Base-by-base conservation (phyloP, 2,329 filamentous ascomycete genomes). In the Fusarium transvaalense region DNA sequence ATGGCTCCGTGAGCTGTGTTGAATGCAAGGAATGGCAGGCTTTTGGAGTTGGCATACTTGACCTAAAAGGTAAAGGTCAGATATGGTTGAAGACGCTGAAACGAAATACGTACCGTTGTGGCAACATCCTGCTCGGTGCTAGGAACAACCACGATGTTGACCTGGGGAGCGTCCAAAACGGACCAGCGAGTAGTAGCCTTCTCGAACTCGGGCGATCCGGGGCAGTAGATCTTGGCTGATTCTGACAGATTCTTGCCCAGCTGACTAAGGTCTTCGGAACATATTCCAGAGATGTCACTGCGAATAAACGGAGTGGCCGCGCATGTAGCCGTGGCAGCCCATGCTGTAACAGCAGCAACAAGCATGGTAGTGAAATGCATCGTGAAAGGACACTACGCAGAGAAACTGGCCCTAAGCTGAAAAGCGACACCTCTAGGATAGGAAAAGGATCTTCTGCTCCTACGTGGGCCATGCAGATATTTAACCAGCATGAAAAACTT, bases 1-100 rank as follows among this genome's bases (percentile, higher is more conserved):
- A 85, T 78, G 5, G 82, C 77, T 5, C 85, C 86, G 59, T 89
- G 86, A 3, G 78, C 81, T 15, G 84, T 83, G 69, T 84, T 86
- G 71, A 79, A 82, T 1, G 85, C 82, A 4, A 89, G 80, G 64
- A 88, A 86, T 0, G 85, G 84, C 4, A 86, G 58, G 3, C 78
- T 69, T 45, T 80, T 75, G 37, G 78, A 69, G 66, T 83, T 84
- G 41, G 86, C 85, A 61, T 78, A 87, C 50, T 75, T 76, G 29
- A 78, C 71, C 76, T 52, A 14, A 1, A 38, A 7, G n/a, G n/a
- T 5, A 14, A 9, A 7, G 6, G n/a, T 45, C 19, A 62, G 29
- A 25, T 46, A 5, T 19, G 6, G 1, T 4, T 2, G 15, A 5
- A 4, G 0, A 0, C 3, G 0, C 4, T 4, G 4, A 14, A 3